Evolutionary conservation across 192 early-diverging fungal genomes (phyloP).

Genomic region (Entophlyctis luteolus): DNA sequence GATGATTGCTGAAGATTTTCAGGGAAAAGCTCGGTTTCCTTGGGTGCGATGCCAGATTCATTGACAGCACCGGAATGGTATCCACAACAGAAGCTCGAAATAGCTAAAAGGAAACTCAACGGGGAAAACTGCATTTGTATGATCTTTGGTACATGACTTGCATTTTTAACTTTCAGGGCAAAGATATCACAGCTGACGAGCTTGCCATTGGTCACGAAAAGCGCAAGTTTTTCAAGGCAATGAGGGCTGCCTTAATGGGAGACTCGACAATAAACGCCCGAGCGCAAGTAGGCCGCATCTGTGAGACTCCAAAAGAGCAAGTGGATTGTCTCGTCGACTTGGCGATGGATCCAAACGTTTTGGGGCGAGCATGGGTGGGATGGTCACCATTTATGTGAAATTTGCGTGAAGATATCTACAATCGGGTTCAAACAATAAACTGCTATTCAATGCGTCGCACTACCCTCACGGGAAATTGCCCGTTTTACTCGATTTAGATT

Average conservation of each 20-base stretch:
- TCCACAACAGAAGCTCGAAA: slow-evolving; percentile 69
- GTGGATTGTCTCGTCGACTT: slow-evolving; percentile 71
- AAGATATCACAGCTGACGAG: slow-evolving; percentile 54
- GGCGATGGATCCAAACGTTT: slow-evolving; percentile 66
- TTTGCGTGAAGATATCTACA: no score
- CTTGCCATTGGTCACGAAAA: slow-evolving; percentile 58
- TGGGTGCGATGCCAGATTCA: slow-evolving; percentile 14
- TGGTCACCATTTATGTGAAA: slow-evolving; percentile 60
- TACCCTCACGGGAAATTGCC: no score
- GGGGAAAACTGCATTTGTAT: slow-evolving; percentile 67
- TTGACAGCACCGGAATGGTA: slow-evolving; percentile 63
- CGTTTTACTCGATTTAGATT: no score
- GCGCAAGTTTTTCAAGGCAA: slow-evolving; percentile 47
- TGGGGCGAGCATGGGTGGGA: slow-evolving; percentile 64
- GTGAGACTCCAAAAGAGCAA: slow-evolving; percentile 57
- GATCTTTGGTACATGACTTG: not conserved
- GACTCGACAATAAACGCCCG: slow-evolving; percentile 42
- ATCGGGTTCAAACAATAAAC: no score
- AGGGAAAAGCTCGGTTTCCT: slow-evolving; percentile 3
- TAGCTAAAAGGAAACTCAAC: slow-evolving; percentile 64
- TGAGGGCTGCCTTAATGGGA: slow-evolving; percentile 52
- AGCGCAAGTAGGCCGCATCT: slow-evolving; percentile 41
- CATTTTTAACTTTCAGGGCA: not conserved
- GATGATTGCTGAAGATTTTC: not conserved
- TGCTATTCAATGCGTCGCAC: no score